Base-by-base conservation (phyloP, 805 yeast species). In the Ogataea sp. region DNA sequence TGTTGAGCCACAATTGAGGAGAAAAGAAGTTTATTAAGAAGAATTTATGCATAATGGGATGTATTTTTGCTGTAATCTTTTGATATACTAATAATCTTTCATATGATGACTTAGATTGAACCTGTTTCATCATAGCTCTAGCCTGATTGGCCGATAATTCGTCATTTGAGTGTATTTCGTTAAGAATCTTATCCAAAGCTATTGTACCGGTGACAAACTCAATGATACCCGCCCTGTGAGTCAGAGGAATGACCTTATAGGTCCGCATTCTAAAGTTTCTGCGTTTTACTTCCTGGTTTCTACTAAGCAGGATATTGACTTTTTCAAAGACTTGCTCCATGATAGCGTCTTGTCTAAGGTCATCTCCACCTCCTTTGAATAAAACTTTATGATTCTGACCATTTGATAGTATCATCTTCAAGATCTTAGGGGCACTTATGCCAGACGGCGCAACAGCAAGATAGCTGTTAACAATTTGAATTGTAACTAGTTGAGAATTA, bases 321-420 rank as follows among this genome's bases (percentile, higher is more conserved):
- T 88, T 85, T 17, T 73, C 82, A 58, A 94, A 93, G 1, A 90
- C 97, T 55, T 93, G 97, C 56, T 90, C 94, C 98, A 93, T 94
- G 41, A 93, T 86, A 0, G 95, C 84, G 61, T 93, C 99, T 60
- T 94, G 98, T 38, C 97, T 66, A 38, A 93, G 64, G 60, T 93
- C 98, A 61, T 93, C 98, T 9, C 85, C 72, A 6, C 95, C 88
- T 20, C 86, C 86, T 55, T 93, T 93, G 47, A 89, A 62, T 16
- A 93, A 64, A 53, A 82, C 70, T 40, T 67, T 75, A 43, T 75
- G 80, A 0, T 41, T 50, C 0, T 58, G 45, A 0, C 97, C 97
- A 50, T 78, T 71, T 0, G 79, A 67, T 14, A 80, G 58, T 0
- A 35, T 38, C 38, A 84, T 62, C 1, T 62, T 70, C 38, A 80